A percentile compares a stretch with the other conserved stretches of the same genome.
phyloP scores from a whole-genome alignment of 2,329 filamentous ascomycete genomes.

The Didymellaceae sp. region DNA sequence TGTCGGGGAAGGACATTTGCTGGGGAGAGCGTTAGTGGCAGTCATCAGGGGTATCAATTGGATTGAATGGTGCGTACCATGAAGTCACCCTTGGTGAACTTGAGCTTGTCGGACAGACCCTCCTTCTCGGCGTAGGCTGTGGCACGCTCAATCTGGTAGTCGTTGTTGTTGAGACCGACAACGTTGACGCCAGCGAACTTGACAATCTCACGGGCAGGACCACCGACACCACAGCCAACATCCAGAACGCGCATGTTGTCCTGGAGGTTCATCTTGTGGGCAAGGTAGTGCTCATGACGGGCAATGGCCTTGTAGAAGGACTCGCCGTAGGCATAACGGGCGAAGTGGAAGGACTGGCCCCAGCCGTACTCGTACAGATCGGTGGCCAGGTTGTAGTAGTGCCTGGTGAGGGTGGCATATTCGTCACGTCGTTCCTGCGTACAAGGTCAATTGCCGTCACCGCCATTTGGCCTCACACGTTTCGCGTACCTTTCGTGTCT shows the following conservation, averaged over 20 bases:
- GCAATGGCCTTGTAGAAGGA: constrained; percentile 90
- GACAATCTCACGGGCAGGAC: constrained; percentile 92
- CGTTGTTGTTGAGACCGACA: constrained; percentile 96
- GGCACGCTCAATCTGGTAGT: constrained; percentile 98
- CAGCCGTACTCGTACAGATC: constrained; percentile 97
- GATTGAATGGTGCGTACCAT: constrained; percentile 63
- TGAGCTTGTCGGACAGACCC: constrained; percentile 77
- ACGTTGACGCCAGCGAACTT: constrained; percentile 92
- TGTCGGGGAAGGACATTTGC: constrained; percentile 95
- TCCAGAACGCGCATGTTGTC: constrained; percentile 90
- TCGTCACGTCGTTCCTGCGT: constrained; percentile 78
- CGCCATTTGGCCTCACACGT: constrained; percentile 4
- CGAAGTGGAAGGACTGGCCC: constrained; percentile 97
- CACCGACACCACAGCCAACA: constrained; percentile 95
- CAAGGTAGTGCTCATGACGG: constrained; percentile 97
- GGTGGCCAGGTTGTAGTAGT: constrained; percentile 98
- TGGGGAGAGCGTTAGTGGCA: constrained; percentile 41
- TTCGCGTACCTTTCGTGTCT: constrained; percentile 71
- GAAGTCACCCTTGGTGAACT: constrained; percentile 94
- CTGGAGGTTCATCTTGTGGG: constrained; percentile 83
- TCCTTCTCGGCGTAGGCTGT: constrained; percentile 83
- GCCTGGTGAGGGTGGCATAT: constrained; percentile 91
- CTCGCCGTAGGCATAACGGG: constrained; percentile 87
- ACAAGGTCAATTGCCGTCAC: constrained; percentile 26
- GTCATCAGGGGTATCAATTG: neutral